Evolutionary conservation across 495 filamentous ascomycete genomes (phyloP).

Genomic region (Clavariopsis aquatica): DNA sequence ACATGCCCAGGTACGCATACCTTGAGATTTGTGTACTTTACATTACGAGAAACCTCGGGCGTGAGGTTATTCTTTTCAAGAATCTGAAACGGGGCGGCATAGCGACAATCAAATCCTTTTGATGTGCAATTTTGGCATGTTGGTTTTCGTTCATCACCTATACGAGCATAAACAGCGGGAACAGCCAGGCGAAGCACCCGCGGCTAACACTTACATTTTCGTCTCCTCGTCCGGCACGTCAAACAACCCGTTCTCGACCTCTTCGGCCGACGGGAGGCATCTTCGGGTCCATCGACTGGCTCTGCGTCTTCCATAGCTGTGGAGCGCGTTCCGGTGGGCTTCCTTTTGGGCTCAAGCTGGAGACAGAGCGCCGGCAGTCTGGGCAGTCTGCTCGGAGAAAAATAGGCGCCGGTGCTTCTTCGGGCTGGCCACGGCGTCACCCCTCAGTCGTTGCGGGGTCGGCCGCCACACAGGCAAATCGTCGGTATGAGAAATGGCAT

Average conservation of each 20-base stretch:
- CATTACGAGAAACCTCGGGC: background rate
- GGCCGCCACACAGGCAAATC: background rate
- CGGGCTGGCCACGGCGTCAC: background rate
- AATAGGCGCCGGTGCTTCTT: background rate
- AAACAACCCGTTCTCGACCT: conserved; percentile 11
- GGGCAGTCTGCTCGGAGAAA: background rate
- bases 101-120: conserved; percentile 18
- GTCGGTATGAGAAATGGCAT: background rate
- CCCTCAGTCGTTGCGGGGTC: conserved; percentile 7
- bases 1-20: background rate
- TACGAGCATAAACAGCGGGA: background rate
- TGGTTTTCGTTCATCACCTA: conserved; percentile 23
- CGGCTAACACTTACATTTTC: conserved; percentile 14
- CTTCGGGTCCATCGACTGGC: background rate
- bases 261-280: conserved; percentile 5
- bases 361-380: background rate
- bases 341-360: background rate
- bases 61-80: conserved; percentile 14
- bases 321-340: background rate
- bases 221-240: conserved; percentile 13
- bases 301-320: background rate
- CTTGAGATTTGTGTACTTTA: background rate
- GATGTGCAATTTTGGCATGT: conserved; percentile 17
- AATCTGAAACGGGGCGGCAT: conserved; percentile 3
- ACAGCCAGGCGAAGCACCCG: background rate